Conservation (phyloP, 176 grass and related monocot genomes). For the Ensete ventricosum region DNA sequence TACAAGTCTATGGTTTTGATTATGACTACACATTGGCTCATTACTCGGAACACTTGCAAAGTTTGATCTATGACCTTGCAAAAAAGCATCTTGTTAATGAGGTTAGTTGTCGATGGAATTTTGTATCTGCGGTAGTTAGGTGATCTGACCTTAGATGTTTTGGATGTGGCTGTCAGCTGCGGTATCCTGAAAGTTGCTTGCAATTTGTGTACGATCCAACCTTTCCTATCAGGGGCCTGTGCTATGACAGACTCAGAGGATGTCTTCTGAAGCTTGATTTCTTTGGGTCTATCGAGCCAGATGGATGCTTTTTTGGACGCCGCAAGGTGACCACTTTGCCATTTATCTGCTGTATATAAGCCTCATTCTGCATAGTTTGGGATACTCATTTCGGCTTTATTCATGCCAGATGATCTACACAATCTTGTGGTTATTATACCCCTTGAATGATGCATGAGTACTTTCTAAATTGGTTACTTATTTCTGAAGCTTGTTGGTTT, state of each 20-base stretch:
- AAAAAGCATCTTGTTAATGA: slow-evolving; percentile 87
- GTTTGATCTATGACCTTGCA: slow-evolving; percentile 84
- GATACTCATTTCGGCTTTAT: background rate
- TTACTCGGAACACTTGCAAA: slow-evolving; percentile 71
- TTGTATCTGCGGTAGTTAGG: slow-evolving; percentile 2
- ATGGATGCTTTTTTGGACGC: slow-evolving; percentile 87
- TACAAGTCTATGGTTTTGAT: slow-evolving; percentile 97
- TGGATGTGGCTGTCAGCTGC: slow-evolving; percentile 36
- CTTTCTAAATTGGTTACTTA: no score
- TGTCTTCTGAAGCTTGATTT: slow-evolving; percentile 96
- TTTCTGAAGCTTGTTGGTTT: background rate
- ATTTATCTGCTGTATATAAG: background rate
- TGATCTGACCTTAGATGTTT: background rate
- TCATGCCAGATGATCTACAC: background rate
- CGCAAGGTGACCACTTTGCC: slow-evolving; percentile 36
- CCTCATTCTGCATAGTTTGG: background rate
- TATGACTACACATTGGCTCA: slow-evolving; percentile 92
- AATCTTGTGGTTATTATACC: background rate
- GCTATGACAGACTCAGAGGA: slow-evolving; percentile 79
- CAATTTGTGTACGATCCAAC: slow-evolving; percentile 65
- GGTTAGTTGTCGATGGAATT: slow-evolving; percentile 27
- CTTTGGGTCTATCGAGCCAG: slow-evolving; percentile 88
- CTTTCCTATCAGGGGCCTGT: slow-evolving; percentile 92
- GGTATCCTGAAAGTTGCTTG: slow-evolving; percentile 90
- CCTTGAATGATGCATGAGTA: no score